A percentile compares a stretch with the other conserved stretches of the same genome.
phyloP scores from a whole-genome alignment of 2,329 filamentous ascomycete genomes.

The Hymenoscyphus fructigenus region DNA sequence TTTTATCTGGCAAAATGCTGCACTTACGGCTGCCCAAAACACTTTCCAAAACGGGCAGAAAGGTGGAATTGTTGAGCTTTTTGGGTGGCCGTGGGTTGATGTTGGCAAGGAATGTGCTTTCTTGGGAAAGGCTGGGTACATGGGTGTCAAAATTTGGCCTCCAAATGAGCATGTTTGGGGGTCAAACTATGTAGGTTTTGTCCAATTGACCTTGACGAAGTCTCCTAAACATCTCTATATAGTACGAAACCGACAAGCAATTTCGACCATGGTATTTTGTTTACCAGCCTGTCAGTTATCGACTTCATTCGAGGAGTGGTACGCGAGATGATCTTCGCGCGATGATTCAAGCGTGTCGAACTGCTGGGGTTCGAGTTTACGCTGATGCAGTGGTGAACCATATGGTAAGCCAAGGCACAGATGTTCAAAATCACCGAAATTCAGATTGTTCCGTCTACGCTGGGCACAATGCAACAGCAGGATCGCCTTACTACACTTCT shows the following conservation, averaged over 20 bases:
- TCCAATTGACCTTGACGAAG: not conserved
- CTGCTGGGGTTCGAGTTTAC: conserved; percentile 35
- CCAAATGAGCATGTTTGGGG: conserved; percentile 35
- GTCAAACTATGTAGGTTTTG: conserved; percentile 26
- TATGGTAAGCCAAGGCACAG: conserved; percentile 33
- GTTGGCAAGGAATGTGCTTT: conserved; percentile 34
- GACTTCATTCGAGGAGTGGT: conserved; percentile 32
- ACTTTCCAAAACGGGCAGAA: conserved; percentile 33
- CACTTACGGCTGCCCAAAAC: conserved; percentile 30
- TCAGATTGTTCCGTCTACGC: conserved; percentile 29
- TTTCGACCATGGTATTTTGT: conserved; percentile 35
- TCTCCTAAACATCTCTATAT: not conserved
- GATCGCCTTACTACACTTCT: conserved; percentile 35
- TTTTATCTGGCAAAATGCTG: conserved; percentile 33
- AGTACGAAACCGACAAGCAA: conserved; percentile 33
- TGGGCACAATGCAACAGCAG: conserved; percentile 34
- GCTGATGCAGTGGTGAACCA: conserved; percentile 36
- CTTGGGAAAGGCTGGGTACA: conserved; percentile 34
- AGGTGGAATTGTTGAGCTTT: conserved; percentile 35
- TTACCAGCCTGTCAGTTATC: conserved; percentile 36
- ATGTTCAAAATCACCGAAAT: conserved; percentile 35
- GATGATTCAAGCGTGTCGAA: conserved; percentile 29
- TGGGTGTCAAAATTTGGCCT: conserved; percentile 37
- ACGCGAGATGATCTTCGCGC: conserved; percentile 29
- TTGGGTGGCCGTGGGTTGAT: conserved; percentile 37